Percentiles rank a stretch among this genome's conserved stretches.
Conservation (phyloP, 1,139 yeast species). For the Zygotorulaspora mrakii region DNA sequence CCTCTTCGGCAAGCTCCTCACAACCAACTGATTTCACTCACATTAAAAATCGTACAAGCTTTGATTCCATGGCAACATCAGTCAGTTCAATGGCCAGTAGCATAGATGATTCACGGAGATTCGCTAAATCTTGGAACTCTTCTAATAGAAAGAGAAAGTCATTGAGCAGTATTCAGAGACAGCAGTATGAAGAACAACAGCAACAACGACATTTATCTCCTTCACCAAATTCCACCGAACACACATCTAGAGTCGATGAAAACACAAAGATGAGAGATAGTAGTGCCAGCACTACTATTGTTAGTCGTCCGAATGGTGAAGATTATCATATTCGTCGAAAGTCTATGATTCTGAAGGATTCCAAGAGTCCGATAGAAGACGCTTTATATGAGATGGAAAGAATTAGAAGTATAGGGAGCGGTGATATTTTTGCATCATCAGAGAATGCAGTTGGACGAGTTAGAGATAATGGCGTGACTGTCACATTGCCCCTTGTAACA, state of each 20-base stretch:
- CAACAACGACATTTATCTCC: background rate
- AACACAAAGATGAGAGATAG: slow-evolving; percentile 8
- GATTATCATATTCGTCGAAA: slow-evolving; percentile 23
- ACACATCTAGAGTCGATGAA: slow-evolving; percentile 4
- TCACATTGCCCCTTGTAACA: slow-evolving; percentile 30
- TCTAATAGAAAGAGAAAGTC: slow-evolving; percentile 35
- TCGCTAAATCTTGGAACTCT: slow-evolving; percentile 38
- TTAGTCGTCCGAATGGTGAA: slow-evolving; percentile 8
- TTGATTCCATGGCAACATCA: slow-evolving; percentile 35
- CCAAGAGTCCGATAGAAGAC: slow-evolving; percentile 28
- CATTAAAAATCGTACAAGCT: slow-evolving; percentile 28
- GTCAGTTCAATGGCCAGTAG: slow-evolving; percentile 34
- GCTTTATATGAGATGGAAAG: slow-evolving; percentile 32
- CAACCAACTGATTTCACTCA: slow-evolving; percentile 35
- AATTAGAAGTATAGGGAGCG: slow-evolving; percentile 22
- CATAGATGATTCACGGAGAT: slow-evolving; percentile 35
- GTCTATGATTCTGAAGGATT: slow-evolving; percentile 24
- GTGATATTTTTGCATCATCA: slow-evolving; percentile 16
- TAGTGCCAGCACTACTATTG: slow-evolving; percentile 19
- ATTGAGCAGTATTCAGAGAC: slow-evolving; percentile 23
- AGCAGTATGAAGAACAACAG: slow-evolving; percentile 5
- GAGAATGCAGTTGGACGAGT: slow-evolving; percentile 23
- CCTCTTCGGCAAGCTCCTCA: slow-evolving; percentile 31
- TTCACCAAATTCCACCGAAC: slow-evolving; percentile 8
- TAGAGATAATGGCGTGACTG: slow-evolving; percentile 29